Base-by-base conservation (phyloP, 345 rosid species). In the Hibiscus trionum region DNA sequence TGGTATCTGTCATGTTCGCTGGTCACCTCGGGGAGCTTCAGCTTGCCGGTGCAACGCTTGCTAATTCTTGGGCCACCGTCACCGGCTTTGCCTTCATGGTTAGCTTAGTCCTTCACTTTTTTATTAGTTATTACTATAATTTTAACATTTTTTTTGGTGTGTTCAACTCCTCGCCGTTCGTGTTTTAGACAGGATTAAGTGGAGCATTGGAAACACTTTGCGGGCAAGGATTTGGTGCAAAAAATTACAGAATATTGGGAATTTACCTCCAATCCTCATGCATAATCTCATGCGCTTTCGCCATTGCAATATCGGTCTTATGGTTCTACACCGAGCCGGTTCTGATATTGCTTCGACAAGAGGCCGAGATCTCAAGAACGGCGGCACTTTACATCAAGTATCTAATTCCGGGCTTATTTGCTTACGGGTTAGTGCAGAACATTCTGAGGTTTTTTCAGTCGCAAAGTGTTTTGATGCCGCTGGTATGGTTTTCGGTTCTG, bases 161-260 rank as follows among this genome's bases (percentile, higher is more conserved):
- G 7, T 37, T 37, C 9, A 37, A 37, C 52, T 47, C 1, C 5
- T 15, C 17, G 1, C n/a, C 1, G 53, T 49, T 49, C 53, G 4
- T 53, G 17, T 46, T 50, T 53, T 61, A 90, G 98, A 62, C 42
- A 35, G 97, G 98, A 15, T 69, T 86, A 70, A 90, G 96, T 80
- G 96, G 95, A 69, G 85, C 91, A 62, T 79, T 93, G 8, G 98
- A 93, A 77, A 93, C 97, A 49, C 84, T 93, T 0, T 93, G 98
- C 72, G 97, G 98, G 3, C 98, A 90, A 86, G 90, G 80, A 11
- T 93, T 84, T 77, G 97, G 95, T 11, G 91, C 98, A 57, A 79
- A 86, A 73, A 4, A 31, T 47, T 90, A 93, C 75, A 84, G 83
- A 52, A 80, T 78, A 80, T 58, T 90, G 59, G 97, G 97, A 29